Percentiles rank a stretch among this genome's conserved stretches.
phyloP scores from a whole-genome alignment of 2,329 filamentous ascomycete species.

The Ustulina deusta region DNA sequence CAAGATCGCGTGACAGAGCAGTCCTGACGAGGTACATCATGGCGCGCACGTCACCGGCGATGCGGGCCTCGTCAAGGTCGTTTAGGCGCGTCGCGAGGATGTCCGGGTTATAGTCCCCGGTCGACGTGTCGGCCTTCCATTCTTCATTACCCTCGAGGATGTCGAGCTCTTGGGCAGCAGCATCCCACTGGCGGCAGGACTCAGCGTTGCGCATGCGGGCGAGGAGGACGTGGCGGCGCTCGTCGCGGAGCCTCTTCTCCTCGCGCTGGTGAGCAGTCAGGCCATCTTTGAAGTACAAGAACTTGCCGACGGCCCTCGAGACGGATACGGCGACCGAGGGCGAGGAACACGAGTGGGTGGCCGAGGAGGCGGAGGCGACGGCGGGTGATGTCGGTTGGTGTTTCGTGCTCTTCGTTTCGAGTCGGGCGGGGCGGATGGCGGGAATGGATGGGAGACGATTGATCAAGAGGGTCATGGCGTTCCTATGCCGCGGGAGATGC shows the following conservation, averaged over 20 bases:
- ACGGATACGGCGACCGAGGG: constrained; percentile 44
- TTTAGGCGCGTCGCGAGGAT: constrained; percentile 77
- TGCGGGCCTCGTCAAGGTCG: constrained; percentile 80
- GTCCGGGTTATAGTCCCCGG: constrained; percentile 76
- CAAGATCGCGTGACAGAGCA: constrained; percentile 81
- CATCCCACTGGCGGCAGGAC: constrained; percentile 78
- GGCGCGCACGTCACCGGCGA: constrained; percentile 75
- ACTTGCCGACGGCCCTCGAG: constrained; percentile 56
- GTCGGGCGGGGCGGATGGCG: constrained; percentile 20
- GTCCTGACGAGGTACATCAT: constrained; percentile 89
- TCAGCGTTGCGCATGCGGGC: constrained; percentile 75
- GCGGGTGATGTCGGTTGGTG: not conserved
- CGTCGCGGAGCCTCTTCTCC: constrained; percentile 61
- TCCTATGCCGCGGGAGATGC: constrained; percentile 8
- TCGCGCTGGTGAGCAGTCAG: constrained; percentile 63
- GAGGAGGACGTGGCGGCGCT: constrained; percentile 72
- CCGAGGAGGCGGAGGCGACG: constrained; percentile 3
- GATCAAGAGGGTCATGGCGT: constrained; percentile 46
- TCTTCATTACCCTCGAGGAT: constrained; percentile 80
- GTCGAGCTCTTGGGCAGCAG: constrained; percentile 82
- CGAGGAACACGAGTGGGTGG: constrained; percentile 13
- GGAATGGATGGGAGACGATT: constrained; percentile 42
- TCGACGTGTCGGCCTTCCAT: constrained; percentile 77
- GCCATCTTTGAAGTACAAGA: constrained; percentile 66
- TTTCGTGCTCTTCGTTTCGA: constrained; percentile 15